Evolutionary conservation across 805 yeast genomes (phyloP), one percentile per base, ranked within the genome.

Genomic region (Ogataea zsoltii): DNA sequence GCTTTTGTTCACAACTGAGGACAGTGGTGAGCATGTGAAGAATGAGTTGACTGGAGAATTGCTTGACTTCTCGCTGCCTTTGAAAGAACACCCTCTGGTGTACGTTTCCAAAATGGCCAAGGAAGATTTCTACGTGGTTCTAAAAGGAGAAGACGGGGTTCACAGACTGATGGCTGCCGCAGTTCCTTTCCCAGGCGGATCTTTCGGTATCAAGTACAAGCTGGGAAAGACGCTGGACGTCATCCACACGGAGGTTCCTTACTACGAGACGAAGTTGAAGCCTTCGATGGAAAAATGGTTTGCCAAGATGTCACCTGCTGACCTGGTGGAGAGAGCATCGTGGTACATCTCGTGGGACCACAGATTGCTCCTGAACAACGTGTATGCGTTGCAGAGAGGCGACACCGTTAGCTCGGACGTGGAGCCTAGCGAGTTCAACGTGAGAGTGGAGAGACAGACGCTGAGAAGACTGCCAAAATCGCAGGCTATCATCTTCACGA

Each of bases 101-200:
- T 78, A 77, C 49, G 80, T 80, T 18, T 75, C 85, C 25, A 82
- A 82, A 54, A 73, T 84, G 75, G 88, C 89, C 34, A 84, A 84
- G 60, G 91, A 84, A 58, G 91, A 84, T 62, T 85, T 84, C 58
- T 85, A 83, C 58, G 49, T 84, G 31, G 89, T 82, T 36, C 60
- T 69, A 57, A 75, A 81, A 55, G 62, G 56, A 39, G 74, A 79
- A 49, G 76, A 79, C 52, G 86, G 80, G 2, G 55, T 60, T 35
- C 89, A 84, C 61, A 81, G 84, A 61, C 67, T 84, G 43, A 76
- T 74, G 30, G 91, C 88, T 1, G 89, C 86, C 4, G 88, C 85
- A 1, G 90, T 84, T 31, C 88, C 89, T 5, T 83, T 84, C 62
- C 89, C 90, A 3, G 91, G 91, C 38, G 90, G 90, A 3, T 78